These are phyloP conservation scores for Cornus suecica DNA, from an alignment of 148 eudicot species.

Conservation along the genomic window DNA sequence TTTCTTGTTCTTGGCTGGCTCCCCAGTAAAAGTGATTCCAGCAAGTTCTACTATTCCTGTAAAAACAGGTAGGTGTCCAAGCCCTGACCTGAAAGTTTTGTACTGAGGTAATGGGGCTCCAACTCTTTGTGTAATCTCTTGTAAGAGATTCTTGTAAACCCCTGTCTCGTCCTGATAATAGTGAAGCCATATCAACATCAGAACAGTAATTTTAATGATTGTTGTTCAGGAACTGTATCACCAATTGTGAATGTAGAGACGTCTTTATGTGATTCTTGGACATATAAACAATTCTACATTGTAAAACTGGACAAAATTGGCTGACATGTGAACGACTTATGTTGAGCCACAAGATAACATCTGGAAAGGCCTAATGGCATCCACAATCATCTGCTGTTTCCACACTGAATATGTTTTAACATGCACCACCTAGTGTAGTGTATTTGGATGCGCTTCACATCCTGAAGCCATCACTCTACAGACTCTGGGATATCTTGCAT, in stretches of 20 bases:
- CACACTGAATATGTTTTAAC: too few relatives aligned
- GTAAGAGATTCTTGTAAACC: constrained; percentile 70
- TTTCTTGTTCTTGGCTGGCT: constrained; percentile 73
- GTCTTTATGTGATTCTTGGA: background rate
- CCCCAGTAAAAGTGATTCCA: constrained; percentile 66
- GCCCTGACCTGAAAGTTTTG: constrained; percentile 64
- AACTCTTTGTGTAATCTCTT: constrained; percentile 81
- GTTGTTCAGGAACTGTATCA: background rate
- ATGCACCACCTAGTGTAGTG: too few relatives aligned
- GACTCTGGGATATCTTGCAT: too few relatives aligned
- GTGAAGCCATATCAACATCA: constrained; percentile 18
- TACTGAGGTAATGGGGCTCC: constrained; percentile 73
- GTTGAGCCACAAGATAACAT: too few relatives aligned
- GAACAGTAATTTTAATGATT: background rate
- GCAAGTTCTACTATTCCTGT: constrained; percentile 75
- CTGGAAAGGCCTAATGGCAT: too few relatives aligned
- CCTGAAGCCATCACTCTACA: too few relatives aligned
- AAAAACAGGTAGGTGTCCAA: constrained; percentile 68
- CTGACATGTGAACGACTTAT: too few relatives aligned
- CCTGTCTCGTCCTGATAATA: constrained; percentile 71
- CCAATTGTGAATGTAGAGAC: background rate
- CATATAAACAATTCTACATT: background rate
- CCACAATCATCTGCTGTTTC: too few relatives aligned
- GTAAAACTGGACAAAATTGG: too few relatives aligned
- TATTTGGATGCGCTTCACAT: too few relatives aligned